These are phyloP conservation scores for Ganoderma boninense DNA, from an alignment of 1,284 basidiomycete genomes.

Conservation along the genomic window DNA sequence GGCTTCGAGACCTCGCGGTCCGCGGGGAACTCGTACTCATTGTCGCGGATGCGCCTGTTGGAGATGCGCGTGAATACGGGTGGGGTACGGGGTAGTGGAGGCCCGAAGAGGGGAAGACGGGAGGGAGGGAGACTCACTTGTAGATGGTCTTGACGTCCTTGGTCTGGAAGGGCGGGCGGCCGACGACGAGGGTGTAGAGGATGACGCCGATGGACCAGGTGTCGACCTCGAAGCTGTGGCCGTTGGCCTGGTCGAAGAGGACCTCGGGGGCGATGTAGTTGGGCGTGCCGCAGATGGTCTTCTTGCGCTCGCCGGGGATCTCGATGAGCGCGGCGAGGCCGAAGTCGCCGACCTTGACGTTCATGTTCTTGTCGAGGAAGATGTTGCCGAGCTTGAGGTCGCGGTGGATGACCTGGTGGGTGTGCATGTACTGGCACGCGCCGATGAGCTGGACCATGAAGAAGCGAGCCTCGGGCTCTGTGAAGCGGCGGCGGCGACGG, in stretches of 20 bases:
- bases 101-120: not conserved
- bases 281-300: slow-evolving; percentile 98
- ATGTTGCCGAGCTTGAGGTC: slow-evolving; percentile 97
- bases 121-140: slow-evolving; percentile 59
- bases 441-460: slow-evolving; percentile 96
- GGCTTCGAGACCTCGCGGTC: slow-evolving; percentile 79
- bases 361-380: slow-evolving; percentile 92
- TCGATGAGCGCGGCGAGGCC: slow-evolving; percentile 97
- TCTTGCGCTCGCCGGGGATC: slow-evolving; percentile 95
- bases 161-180: slow-evolving; percentile 97
- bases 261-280: slow-evolving; percentile 99
- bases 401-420: slow-evolving; percentile 94
- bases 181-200: slow-evolving; percentile 93
- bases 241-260: slow-evolving; percentile 93
- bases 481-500: slow-evolving; percentile 86
- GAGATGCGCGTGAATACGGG: no score
- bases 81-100: not conserved
- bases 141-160: slow-evolving; percentile 97
- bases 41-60: slow-evolving; percentile 88
- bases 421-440: slow-evolving; percentile 97
- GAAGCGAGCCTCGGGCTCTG: slow-evolving; percentile 92
- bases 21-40: slow-evolving; percentile 92
- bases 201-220: slow-evolving; percentile 99
- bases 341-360: slow-evolving; percentile 97
- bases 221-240: slow-evolving; percentile 98